Evolutionary conservation across 306 rosid genomes (phyloP), one percentile per base, ranked within the genome.

Genomic region (Pyrus bretschneideri): DNA sequence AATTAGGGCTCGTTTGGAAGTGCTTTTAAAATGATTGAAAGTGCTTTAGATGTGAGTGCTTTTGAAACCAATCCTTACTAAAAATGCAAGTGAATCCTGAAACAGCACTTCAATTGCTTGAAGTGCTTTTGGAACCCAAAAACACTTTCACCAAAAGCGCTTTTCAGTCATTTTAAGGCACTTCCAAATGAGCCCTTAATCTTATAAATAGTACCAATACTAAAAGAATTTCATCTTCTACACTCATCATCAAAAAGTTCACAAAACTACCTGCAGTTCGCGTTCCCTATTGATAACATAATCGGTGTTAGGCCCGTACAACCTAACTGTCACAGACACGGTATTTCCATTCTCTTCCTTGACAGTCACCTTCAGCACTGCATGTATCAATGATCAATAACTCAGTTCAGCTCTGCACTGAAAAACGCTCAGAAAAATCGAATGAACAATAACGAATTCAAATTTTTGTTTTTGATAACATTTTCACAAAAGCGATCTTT

Each of bases 281-380:
- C 97, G 86, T 54, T 84, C 87, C 57, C 99, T 93, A 73, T 95
- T 87, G 27, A 95, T 90, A 29, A 94, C 92, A 80, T 85, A 81
- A 57, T 92, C 99, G 0, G 99, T 95, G 87, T 95, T 90, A 2
- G 97, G 97, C 55, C 97, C 99, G 79, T 87, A 95, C 75, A 95
- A 77, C 81, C 99, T 84, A 73, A 95, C 74, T 0, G 97, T 88
- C 38, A 90, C 60, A 58, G 77, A 73, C 25, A 70, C 91, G 66
- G 71, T 67, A 66, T 80, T 62, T 69, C 86, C 87, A 76, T 81
- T 82, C 49, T 86, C 90, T 77, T 89, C 85, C 77, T 88, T 77
- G 62, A 88, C 91, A 0, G 91, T 55, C 75, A 88, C 93, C 89
- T 95, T 95, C 78, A 95, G 86, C 68, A 95, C 97, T 95, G 83